Base-by-base conservation (phyloP, 169 alveolate genomes). In the Amoebophrya sp. region DNA sequence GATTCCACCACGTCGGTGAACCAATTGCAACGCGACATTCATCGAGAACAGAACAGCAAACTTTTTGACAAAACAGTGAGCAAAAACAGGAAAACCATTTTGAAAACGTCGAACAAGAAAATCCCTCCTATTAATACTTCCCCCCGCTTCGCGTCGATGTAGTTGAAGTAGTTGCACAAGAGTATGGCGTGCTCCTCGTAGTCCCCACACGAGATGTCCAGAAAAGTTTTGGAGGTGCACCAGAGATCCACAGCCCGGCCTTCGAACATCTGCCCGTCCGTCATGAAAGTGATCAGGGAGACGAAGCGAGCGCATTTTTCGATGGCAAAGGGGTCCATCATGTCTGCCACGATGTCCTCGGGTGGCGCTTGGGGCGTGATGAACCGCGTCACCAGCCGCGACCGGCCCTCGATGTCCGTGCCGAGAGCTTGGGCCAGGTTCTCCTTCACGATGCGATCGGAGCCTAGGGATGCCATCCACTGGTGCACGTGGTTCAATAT, bases 161-260 rank as follows among this genome's bases (percentile, higher is more conserved):
- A 96, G 94, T 96, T 96, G 93, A 97, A 97, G 92, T 96, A 97
- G 94, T 96, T 96, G 94, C 98, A 96, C 91, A 97, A 92, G 88
- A 97, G 94, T 77, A 96, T 95, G 40, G 98, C 97, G 93, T 97
- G 99, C 92, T 97, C 99, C 95, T 97, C 98, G 90, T 95, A 96
- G 94, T 97, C 99, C 38, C 98, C 98, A 89, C 97, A 97, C 2
- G 97, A 95, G 89, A 96, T 93, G 94, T 95, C 97, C 53, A 97
- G 90, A 92, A 97, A 96, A 93, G 96, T 96, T 89, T 97, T 95
- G 92, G 96, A 95, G 32, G 96, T 96, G 89, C 97, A 95, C 97
- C 97, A 96, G 39, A 96, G 89, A 94, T 97, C 98, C 39, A 23
- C 38, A 23, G 98, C 97, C 94, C 95, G 90, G 77, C 95, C 97